Evolutionary conservation across 2,329 filamentous ascomycete genomes (phyloP).

Genomic region (Fusarium albosuccineum): DNA sequence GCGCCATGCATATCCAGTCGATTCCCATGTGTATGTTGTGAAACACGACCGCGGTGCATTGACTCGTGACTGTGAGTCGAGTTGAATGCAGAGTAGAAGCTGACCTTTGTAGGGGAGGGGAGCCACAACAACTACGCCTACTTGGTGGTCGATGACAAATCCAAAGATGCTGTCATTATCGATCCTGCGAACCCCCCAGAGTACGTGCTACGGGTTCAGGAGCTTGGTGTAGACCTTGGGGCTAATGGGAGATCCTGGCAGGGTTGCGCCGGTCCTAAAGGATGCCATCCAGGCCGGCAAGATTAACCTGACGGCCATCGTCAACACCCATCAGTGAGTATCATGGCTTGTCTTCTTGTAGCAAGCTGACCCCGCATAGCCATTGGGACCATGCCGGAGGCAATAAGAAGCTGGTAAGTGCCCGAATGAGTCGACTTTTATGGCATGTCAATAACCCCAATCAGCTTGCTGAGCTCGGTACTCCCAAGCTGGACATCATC

Average conservation of each 20-base stretch:
- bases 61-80: background rate
- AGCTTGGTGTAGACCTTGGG: background rate
- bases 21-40: conserved; percentile 86
- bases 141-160: conserved; percentile 81
- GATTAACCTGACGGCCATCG: conserved; percentile 88
- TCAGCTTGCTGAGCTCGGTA: conserved; percentile 61
- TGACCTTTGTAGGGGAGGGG: conserved; percentile 73
- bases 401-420: conserved; percentile 81
- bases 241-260: conserved; percentile 46
- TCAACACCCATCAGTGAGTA: conserved; percentile 96
- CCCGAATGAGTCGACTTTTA: background rate
- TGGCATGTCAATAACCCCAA: conserved; percentile 6
- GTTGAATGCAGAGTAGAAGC: background rate
- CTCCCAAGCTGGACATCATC: conserved; percentile 78
- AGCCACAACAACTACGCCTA: conserved; percentile 88
- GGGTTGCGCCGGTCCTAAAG: conserved; percentile 75
- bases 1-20: conserved; percentile 83
- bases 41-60: background rate
- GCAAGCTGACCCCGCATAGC: conserved; percentile 60
- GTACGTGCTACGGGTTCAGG: conserved; percentile 59
- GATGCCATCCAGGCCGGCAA: conserved; percentile 76
- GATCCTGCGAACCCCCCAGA: conserved; percentile 85
- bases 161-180: conserved; percentile 82
- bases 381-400: conserved; percentile 96
- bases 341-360: background rate